Evolutionary conservation across 345 rosid species (phyloP), one percentile per base, ranked within the genome.

Genomic region (Melaleuca quinquenervia): DNA sequence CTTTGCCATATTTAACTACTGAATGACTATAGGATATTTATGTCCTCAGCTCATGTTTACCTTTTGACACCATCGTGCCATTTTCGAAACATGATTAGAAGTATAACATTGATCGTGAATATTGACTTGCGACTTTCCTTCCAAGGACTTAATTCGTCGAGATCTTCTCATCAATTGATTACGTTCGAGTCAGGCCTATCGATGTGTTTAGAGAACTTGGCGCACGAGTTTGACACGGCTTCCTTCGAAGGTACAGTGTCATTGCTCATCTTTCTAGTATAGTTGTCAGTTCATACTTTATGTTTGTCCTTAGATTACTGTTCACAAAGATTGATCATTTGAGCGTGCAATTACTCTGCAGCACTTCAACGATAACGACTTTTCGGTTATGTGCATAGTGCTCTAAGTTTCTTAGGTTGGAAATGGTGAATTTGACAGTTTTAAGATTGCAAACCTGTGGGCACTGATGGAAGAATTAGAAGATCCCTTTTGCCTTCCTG

Each of bases 241-340:
- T 53, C 94, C 94, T 87, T 91, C 95, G 92, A 95, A 95, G 98
- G 98, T 94, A 85, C 83, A 32, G 26, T 64, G 8, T 83, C 24
- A 14, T 7, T 76, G 18, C 15, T 21, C 50, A 70, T 27, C 52
- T 70, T 83, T 52, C 44, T 26, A 60, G 52, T 27, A 36, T 51
- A 27, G 0, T 20, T 50, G 55, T 54, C 21, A 0, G 51, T 82
- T 54, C 6, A 83, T 52, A 50, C 21, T 54, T 54, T 93, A 87
- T 96, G 98, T 88, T 89, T 75, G 95, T 97, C 88, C 94, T 96
- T 51, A 94, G 99, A 89, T 94, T 96, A 44, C 95, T 96, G 21
- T 75, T 93, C 16, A 86, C 93, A 44, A 93, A 91, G 82, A 89
- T 94, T 84, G 98, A 95, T 90, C 90, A 91, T 88, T 90, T 97